A percentile compares a stretch with the other conserved stretches of the same genome.
phyloP scores from a whole-genome alignment of 1,284 basidiomycete species.

The Gastroboletus turbinatus region DNA sequence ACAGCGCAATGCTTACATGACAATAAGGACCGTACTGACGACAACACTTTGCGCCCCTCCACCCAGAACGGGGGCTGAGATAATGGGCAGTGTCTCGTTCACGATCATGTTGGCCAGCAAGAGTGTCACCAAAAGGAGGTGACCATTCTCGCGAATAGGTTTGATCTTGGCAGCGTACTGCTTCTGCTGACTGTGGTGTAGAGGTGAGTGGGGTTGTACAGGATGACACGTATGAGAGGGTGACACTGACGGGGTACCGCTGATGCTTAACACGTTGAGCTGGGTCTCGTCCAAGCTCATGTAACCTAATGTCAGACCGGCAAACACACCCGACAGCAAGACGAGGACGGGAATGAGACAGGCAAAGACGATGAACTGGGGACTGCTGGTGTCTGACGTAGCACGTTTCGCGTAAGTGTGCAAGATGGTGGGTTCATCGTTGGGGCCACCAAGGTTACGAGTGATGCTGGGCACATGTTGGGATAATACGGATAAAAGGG shows the following conservation, averaged over 20 bases:
- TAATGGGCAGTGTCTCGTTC: conserved; percentile 90
- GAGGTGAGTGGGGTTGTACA: background rate
- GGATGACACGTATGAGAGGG: background rate
- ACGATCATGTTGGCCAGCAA: conserved; percentile 87
- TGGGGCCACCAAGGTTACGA: conserved; percentile 18
- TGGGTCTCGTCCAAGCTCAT: conserved; percentile 95
- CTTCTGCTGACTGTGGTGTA: conserved; percentile 61
- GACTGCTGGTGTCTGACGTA: conserved; percentile 3
- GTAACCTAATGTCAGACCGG: conserved; percentile 82
- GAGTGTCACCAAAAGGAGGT: conserved; percentile 80
- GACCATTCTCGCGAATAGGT: conserved; percentile 84
- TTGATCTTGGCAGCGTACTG: conserved; percentile 82
- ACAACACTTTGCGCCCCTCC: conserved; percentile 81
- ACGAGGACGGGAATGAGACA: conserved; percentile 53
- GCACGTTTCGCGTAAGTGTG: conserved; percentile 29
- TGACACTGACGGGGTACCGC: conserved; percentile 74
- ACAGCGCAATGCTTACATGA: conserved; percentile 59
- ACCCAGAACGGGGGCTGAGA: conserved; percentile 85
- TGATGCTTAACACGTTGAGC: conserved; percentile 82
- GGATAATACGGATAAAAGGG: conserved; percentile 24
- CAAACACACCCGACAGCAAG: conserved; percentile 57
- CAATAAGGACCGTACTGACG: conserved; percentile 83
- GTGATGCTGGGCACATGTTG: conserved; percentile 32
- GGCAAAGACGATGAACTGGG: conserved; percentile 33
- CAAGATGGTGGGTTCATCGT: conserved; percentile 8